phyloP scores from a whole-genome alignment of 2,329 filamentous ascomycete genomes.

The Meredithiella fracta region DNA sequence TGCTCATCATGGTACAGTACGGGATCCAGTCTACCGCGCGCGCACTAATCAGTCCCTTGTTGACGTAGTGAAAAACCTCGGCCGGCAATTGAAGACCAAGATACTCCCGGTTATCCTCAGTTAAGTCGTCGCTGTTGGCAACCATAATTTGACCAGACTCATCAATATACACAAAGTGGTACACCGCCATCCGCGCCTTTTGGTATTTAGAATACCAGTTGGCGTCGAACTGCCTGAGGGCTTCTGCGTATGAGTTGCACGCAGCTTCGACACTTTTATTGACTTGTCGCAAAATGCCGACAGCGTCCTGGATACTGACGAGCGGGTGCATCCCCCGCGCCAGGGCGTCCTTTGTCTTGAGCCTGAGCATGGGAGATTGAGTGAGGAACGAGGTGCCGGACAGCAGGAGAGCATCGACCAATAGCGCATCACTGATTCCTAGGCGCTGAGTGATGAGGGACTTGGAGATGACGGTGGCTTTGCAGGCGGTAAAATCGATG shows the following conservation, averaged over 20 bases:
- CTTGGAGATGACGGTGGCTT: slow-evolving; percentile 47
- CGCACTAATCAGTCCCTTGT: slow-evolving; percentile 62
- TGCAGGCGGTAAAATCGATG: slow-evolving; percentile 52
- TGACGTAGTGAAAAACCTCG: slow-evolving; percentile 82
- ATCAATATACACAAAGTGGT: slow-evolving; percentile 72
- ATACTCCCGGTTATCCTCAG: slow-evolving; percentile 74
- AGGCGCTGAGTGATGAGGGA: slow-evolving; percentile 50
- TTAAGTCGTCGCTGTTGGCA: slow-evolving; percentile 55
- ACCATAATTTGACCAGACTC: slow-evolving; percentile 62
- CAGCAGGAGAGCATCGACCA: slow-evolving; percentile 71
- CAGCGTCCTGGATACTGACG: slow-evolving; percentile 43
- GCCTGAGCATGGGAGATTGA: slow-evolving; percentile 61
- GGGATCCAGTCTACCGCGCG: slow-evolving; percentile 70
- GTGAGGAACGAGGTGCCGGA: slow-evolving; percentile 67
- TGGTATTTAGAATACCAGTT: slow-evolving; percentile 76
- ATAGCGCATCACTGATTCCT: slow-evolving; percentile 50
- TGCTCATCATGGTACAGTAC: slow-evolving; percentile 59
- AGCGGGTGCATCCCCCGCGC: neutral
- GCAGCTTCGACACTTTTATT: slow-evolving; percentile 55
- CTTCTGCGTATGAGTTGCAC: slow-evolving; percentile 65
- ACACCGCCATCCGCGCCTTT: slow-evolving; percentile 68
- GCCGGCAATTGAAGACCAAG: slow-evolving; percentile 78
- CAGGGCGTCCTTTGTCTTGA: slow-evolving; percentile 32
- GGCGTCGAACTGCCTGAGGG: slow-evolving; percentile 51
- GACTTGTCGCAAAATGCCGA: slow-evolving; percentile 56